Evolutionary conservation across 2,329 filamentous ascomycete species (phyloP), one percentile per base, ranked within the genome.

Genomic region (Malbranchea zuffiana): DNA sequence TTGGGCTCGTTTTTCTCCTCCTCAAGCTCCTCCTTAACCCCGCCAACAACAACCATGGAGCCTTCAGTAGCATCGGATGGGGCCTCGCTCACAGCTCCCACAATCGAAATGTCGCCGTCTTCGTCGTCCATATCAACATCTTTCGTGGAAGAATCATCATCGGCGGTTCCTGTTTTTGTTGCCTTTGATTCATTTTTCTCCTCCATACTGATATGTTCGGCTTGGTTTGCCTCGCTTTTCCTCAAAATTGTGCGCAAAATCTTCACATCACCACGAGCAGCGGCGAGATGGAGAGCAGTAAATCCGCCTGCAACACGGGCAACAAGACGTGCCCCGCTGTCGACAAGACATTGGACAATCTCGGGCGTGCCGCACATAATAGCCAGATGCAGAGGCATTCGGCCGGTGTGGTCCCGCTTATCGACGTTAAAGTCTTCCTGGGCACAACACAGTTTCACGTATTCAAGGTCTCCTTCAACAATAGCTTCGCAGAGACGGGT

Each of bases 231-330:
- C 39, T 74, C 71, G 18, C 45, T 47, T 30, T 45, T 43, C 23
- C 29, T 31, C 8, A 93, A 71, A 8, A 93, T 62, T 5, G 78
- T 73, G 43, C 71, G 77, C 45, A 90, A 69, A 44, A 90, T 87
- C 12, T 78, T 74, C 1, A 63, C 53, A 44, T 75, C 63, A 0
- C 85, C 85, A 15, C 79, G 71, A 29, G 75, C 71, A 12, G 82
- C 81, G 12, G 84, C 84, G 19, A 92, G 64, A 56, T 93, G 85
- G n/a, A 93, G 67, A 6, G 84, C 80, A 2, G 83, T 92, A 46
- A 75, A 73, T 3, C 85, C 85, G 55, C 90, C 85, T 0, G 80
- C 81, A 25, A 92, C 56, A 33, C 85, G 74, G 33, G 82, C 71
- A 16, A 85, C 73, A 16, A 93, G 61, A 11, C 83, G 74, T 21